These are phyloP conservation scores for Colletotrichum sp. DNA, from an alignment of 2,329 filamentous ascomycete genomes.

Conservation along the genomic window DNA sequence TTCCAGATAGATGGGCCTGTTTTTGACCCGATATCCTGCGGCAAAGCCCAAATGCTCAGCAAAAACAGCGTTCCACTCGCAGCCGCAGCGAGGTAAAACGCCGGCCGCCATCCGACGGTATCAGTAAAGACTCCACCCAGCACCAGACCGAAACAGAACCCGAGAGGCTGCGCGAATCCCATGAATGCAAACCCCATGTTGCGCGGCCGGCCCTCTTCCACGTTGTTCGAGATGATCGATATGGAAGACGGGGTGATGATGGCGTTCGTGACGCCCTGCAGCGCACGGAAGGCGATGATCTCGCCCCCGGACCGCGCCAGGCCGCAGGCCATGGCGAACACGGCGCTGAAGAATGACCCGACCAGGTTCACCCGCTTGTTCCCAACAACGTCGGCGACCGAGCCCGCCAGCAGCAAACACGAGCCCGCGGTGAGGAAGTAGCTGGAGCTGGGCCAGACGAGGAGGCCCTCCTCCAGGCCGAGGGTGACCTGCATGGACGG, in stretches of 20 bases:
- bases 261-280: conserved; percentile 4
- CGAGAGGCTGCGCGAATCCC: not conserved
- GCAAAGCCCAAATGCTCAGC: conserved; percentile 43
- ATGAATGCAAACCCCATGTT: conserved; percentile 38
- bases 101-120: not conserved
- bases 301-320: not conserved
- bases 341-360: not conserved
- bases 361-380: not conserved
- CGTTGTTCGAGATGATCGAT: not conserved
- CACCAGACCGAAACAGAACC: not conserved
- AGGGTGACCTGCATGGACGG: not conserved
- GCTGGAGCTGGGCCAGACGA: not conserved
- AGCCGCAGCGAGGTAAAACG: not conserved
- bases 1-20: conserved; percentile 29
- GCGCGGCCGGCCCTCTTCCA: not conserved
- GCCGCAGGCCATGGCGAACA: conserved; percentile 2
- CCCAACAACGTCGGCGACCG: conserved; percentile 1
- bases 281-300: conserved; percentile 4
- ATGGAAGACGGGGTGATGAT: not conserved
- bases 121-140: conserved; percentile 3
- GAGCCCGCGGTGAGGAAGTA: not conserved
- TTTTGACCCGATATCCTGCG: conserved; percentile 40
- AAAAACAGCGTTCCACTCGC: conserved; percentile 44
- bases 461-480: not conserved
- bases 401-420: not conserved